Base-by-base conservation (phyloP, 2,329 filamentous ascomycete genomes). In the Botryosphaeria agaves region DNA sequence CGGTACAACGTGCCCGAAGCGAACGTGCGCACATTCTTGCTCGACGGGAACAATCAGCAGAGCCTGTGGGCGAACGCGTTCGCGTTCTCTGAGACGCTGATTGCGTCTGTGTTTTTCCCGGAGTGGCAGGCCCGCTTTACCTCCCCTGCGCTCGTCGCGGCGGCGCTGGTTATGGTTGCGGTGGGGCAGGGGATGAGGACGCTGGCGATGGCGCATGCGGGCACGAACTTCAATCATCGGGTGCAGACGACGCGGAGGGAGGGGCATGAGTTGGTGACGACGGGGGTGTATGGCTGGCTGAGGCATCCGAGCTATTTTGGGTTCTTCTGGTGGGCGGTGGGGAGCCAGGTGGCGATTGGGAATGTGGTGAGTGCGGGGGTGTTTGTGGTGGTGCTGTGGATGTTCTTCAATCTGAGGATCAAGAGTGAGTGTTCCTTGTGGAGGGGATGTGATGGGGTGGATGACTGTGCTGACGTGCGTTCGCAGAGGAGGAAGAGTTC, bases 251-350 rank as follows among this genome's bases (percentile, higher is more conserved):
- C 69, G 38, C 70, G 62, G 37, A 77, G 73, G 44, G 66, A 72
- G 3, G 72, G 70, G 1, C 89, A 98, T 52, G 62, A 63, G 28
- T 66, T 98, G n/a, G 80, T 98, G 3, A 92, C 78, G 0, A 62
- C 61, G 17, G 89, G 89, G 1, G 59, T 95, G 19, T 98, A 95
- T 52, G 59, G 61, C 5, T 52, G 67, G 26, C 59, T 91, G 31
- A 64, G 89, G 15, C 89, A 98, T 53, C 89, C 89, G 8, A 79
- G 78, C 35, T 98, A 98, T 56, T 94, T 95, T 59, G 89, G 87
- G 3, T 98, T 94, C 60, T 98, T 93, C 55, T 95, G 84, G 74
- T 98, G 87, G 87, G 83, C 81, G 0, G 47, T 95, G n/a, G 89
- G 89, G 4, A 93, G 85, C 8, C 89, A 98, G 61, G 48, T 95